phyloP scores from a whole-genome alignment of 805 yeast genomes.

The Metschnikowia vanudenii region DNA sequence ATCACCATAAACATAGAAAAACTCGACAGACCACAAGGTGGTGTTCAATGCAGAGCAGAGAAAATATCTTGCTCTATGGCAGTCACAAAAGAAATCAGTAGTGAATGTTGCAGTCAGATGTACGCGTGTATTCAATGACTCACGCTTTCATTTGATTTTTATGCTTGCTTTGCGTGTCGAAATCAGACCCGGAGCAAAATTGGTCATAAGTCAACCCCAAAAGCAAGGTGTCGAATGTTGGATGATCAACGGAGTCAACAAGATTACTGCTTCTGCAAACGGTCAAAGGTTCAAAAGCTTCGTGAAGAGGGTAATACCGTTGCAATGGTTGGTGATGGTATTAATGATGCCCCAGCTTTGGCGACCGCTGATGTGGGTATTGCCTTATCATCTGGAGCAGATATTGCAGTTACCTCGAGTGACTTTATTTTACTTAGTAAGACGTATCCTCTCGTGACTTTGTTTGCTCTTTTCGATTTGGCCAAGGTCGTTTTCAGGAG shows the following conservation, averaged over 20 bases:
- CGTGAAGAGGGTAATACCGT: constrained; percentile 37
- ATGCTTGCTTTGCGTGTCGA: constrained; percentile 62
- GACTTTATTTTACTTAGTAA: constrained; percentile 67
- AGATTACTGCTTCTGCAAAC: constrained; percentile 68
- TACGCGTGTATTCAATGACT: constrained; percentile 24
- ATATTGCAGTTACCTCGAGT: constrained; percentile 69
- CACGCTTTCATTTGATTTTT: constrained; percentile 39
- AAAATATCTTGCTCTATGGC: constrained; percentile 51
- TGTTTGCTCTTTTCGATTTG: constrained; percentile 54
- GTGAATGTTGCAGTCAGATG: constrained; percentile 51
- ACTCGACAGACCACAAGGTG: constrained; percentile 47
- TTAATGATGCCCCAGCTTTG: constrained; percentile 80
- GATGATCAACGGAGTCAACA: constrained; percentile 79
- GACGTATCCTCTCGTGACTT: constrained; percentile 46
- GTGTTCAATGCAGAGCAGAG: constrained; percentile 33
- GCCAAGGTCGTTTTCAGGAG: constrained; percentile 50
- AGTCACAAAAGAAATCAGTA: constrained; percentile 60
- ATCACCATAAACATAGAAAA: too few relatives aligned
- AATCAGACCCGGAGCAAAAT: constrained; percentile 54
- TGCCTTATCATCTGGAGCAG: constrained; percentile 75
- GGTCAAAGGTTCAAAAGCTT: constrained; percentile 54
- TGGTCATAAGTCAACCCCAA: constrained; percentile 41
- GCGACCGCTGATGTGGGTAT: constrained; percentile 75
- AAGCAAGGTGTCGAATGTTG: constrained; percentile 53
- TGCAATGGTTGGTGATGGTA: constrained; percentile 84